A percentile compares a stretch with the other conserved stretches of the same genome.
Conservation (phyloP, 306 rosid species). For the Betula pendula region DNA sequence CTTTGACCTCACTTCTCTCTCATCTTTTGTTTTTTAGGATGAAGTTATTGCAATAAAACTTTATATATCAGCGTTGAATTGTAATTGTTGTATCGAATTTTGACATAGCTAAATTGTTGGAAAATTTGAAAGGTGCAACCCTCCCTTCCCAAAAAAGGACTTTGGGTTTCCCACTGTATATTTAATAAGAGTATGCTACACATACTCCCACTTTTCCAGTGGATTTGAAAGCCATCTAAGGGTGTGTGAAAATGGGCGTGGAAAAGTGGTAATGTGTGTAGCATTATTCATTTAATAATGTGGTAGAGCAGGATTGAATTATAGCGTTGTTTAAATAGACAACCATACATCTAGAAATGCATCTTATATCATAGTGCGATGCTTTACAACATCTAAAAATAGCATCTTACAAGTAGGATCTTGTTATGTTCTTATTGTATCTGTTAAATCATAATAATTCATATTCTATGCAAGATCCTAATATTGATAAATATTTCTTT, state of each 20-base stretch:
- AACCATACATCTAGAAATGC: background rate
- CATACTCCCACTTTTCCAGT: no score
- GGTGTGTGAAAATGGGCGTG: no score
- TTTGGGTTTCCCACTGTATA: background rate
- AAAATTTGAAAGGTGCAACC: background rate
- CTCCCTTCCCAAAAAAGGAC: background rate
- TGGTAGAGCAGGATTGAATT: background rate
- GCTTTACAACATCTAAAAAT: background rate
- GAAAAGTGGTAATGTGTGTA: no score
- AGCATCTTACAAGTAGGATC: background rate
- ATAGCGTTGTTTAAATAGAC: background rate
- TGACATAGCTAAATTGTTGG: background rate
- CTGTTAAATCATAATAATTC: background rate
- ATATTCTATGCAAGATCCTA: background rate
- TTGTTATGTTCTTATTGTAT: background rate
- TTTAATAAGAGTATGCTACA: no score
- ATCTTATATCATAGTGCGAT: background rate
- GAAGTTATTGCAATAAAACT: constrained; percentile 15
- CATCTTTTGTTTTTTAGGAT: constrained; percentile 6
- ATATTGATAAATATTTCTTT: no score
- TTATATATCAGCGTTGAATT: background rate
- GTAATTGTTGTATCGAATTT: constrained; percentile 1
- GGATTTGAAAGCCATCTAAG: no score
- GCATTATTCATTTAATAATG: no score
- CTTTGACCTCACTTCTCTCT: constrained; percentile 15